phyloP scores from a whole-genome alignment of 768 basidiomycete species.

The Boletus fagicola region DNA sequence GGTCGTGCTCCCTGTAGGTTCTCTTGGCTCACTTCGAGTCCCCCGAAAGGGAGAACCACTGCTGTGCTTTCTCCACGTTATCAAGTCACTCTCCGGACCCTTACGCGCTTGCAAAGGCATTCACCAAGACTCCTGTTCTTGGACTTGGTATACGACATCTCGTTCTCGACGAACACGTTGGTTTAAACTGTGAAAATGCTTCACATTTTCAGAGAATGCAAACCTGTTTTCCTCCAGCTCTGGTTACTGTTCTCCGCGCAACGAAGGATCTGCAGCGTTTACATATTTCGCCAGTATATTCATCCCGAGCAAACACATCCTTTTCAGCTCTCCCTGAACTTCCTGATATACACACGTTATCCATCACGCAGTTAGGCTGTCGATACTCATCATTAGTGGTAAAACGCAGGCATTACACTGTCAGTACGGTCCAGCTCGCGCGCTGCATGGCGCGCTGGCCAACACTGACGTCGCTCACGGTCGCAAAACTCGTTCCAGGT shows the following conservation, averaged over 20 bases:
- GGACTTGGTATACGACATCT: background rate
- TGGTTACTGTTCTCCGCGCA: background rate
- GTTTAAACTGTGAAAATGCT: background rate
- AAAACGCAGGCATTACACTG: too few relatives aligned
- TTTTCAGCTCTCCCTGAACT: background rate
- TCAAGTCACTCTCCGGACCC: background rate
- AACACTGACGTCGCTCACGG: background rate
- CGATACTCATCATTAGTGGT: too few relatives aligned
- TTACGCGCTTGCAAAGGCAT: background rate
- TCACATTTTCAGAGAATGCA: background rate
- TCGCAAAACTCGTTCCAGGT: background rate
- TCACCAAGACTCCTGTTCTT: background rate
- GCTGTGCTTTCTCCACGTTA: fast-evolving
- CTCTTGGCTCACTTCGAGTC: background rate
- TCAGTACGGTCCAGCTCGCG: background rate
- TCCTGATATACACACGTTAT: background rate
- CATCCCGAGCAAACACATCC: background rate
- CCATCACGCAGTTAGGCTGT: background rate
- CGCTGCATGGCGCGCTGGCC: too few relatives aligned
- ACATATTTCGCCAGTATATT: background rate
- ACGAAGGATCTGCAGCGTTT: slow-evolving; percentile 1
- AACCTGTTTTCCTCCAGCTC: background rate
- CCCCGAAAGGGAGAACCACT: background rate
- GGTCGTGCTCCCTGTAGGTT: slow-evolving; percentile 2
- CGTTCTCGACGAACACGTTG: background rate